Conservation (phyloP, 1,139 yeast species). For the Wickerhamomyces sp. region DNA sequence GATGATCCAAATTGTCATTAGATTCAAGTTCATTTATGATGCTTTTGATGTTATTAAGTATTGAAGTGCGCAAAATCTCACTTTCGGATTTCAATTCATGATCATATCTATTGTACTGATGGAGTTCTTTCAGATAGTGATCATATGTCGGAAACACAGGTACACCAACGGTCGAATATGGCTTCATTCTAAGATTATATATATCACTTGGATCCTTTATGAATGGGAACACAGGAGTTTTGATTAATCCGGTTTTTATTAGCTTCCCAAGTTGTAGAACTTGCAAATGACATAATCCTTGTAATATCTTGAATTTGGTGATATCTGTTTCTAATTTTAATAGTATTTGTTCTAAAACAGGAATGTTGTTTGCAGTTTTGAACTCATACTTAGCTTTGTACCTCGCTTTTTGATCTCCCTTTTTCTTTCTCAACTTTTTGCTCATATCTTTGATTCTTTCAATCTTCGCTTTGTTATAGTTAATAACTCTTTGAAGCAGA, state of each 20-base stretch:
- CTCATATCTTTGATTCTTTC: constrained; percentile 30
- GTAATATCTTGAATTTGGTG: constrained; percentile 33
- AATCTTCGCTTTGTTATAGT: constrained; percentile 38
- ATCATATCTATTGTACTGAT: not conserved
- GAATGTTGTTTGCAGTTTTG: constrained; percentile 23
- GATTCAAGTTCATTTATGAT: constrained; percentile 21
- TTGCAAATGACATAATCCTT: constrained; percentile 36
- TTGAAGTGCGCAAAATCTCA: constrained; percentile 4
- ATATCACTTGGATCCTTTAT: constrained; percentile 43
- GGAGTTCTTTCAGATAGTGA: constrained; percentile 9
- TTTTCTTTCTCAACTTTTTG: constrained; percentile 46
- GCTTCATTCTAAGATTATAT: constrained; percentile 72
- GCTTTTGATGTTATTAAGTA: constrained; percentile 13
- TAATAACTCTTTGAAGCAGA: constrained; percentile 48
- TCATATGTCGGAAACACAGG: constrained; percentile 57
- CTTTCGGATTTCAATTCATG: not conserved
- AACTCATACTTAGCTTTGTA: constrained; percentile 25
- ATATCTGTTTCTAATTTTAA: constrained; percentile 26
- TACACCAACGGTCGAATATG: constrained; percentile 78
- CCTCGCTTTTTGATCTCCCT: constrained; percentile 30
- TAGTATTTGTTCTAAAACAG: constrained; percentile 21
- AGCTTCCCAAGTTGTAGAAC: constrained; percentile 36
- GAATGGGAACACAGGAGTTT: constrained; percentile 35
- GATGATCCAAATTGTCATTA: constrained; percentile 23
- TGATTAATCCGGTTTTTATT: constrained; percentile 33